Conservation (phyloP, 768 basidiomycete species). For the Tremella fuciformis region DNA sequence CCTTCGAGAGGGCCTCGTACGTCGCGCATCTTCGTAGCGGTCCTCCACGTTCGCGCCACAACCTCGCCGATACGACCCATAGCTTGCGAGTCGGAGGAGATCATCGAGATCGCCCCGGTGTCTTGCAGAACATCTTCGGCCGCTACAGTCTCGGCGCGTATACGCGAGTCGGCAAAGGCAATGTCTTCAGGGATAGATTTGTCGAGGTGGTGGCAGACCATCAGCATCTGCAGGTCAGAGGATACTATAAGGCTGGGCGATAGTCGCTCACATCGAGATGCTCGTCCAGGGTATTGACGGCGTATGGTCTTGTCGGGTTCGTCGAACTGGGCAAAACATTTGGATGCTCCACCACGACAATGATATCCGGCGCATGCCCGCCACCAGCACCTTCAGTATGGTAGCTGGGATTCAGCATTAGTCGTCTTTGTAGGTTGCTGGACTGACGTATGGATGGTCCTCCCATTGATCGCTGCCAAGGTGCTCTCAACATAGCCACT, state of each 20-base stretch:
- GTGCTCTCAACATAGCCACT: slow-evolving; percentile 96
- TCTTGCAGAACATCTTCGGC: slow-evolving; percentile 96
- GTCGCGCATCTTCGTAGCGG: slow-evolving; percentile 89
- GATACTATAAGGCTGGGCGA: not conserved
- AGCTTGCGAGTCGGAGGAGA: slow-evolving; percentile 92
- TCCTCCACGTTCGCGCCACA: slow-evolving; percentile 86
- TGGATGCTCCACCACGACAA: slow-evolving; percentile 83
- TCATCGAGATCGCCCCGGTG: slow-evolving; percentile 91
- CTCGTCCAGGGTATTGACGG: slow-evolving; percentile 88
- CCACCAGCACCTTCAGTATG: slow-evolving; percentile 96
- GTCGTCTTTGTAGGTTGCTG: not conserved
- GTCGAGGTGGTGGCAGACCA: slow-evolving; percentile 99
- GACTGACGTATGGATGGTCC: slow-evolving; percentile 79
- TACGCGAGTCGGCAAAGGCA: slow-evolving; percentile 93
- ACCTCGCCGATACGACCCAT: slow-evolving; percentile 99
- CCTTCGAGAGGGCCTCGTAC: slow-evolving; percentile 76
- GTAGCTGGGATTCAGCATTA: slow-evolving; percentile 55
- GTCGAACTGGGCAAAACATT: slow-evolving; percentile 96
- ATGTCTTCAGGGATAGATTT: slow-evolving; percentile 87
- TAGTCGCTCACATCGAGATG: slow-evolving; percentile 77
- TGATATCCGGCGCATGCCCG: slow-evolving; percentile 96
- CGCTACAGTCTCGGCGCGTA: slow-evolving; percentile 92
- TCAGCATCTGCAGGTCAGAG: slow-evolving; percentile 73
- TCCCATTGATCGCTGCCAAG: slow-evolving; percentile 78
- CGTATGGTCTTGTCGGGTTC: slow-evolving; percentile 90